A percentile compares a stretch with the other conserved stretches of the same genome.
These are phyloP conservation scores for Gentiana straminea DNA, from an alignment of 257 asterid genomes.

Conservation along the genomic window DNA sequence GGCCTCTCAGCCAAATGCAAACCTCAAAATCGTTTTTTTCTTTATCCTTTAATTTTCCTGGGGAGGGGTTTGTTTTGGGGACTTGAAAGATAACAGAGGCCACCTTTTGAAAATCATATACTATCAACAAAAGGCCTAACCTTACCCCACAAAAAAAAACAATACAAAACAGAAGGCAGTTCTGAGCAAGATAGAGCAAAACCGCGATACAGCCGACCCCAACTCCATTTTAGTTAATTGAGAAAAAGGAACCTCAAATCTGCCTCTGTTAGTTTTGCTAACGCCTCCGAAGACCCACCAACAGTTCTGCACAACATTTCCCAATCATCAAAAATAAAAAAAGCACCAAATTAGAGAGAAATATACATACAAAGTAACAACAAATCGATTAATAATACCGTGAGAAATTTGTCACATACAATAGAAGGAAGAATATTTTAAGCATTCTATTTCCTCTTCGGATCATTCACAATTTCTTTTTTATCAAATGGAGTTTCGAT, in stretches of 20 bases:
- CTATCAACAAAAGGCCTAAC: too few species aligned
- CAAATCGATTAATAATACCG: background rate
- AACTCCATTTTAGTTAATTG: conserved; percentile 17
- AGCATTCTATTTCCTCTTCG: too few species aligned
- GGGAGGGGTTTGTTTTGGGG: too few species aligned
- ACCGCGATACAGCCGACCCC: background rate
- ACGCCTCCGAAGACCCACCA: conserved; percentile 78
- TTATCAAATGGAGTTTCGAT: too few species aligned
- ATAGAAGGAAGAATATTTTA: too few species aligned
- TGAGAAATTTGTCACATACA: background rate
- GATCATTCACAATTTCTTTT: too few species aligned
- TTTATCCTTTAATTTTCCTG: too few species aligned
- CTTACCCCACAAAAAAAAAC: too few species aligned
- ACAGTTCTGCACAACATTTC: conserved; percentile 50
- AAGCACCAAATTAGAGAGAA: conserved; percentile 5
- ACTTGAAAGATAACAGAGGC: too few species aligned
- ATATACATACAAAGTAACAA: background rate
- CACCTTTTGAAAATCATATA: too few species aligned
- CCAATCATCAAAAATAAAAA: background rate
- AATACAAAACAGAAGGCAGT: background rate
- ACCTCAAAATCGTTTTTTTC: too few species aligned
- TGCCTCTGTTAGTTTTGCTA: conserved; percentile 72
- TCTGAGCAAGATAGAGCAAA: background rate
- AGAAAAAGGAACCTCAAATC: conserved; percentile 73
- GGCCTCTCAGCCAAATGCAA: too few species aligned